Evolutionary conservation across 208 protist genomes (phyloP), one percentile per base, ranked within the genome.

Genomic region (Crithidia thermophila): DNA sequence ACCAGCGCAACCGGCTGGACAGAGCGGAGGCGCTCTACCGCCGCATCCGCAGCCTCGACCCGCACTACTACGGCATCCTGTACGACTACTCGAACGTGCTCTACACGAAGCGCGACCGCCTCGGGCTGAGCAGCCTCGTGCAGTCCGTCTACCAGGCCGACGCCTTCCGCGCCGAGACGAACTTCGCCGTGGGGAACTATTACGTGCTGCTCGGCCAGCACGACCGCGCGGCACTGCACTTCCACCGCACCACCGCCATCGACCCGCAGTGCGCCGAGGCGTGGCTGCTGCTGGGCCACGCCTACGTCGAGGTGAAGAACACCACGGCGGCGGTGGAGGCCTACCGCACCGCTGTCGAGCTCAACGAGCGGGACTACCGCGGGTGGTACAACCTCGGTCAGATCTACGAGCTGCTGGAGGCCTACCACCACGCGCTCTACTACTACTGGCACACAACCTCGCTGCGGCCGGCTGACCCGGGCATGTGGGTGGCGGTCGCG

Each of bases 121-220:
- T 95, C 23, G 70, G 73, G n/a, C 69, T 99, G 20, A 88, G 79
- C 67, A 82, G 81, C 56, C 79, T 99, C 28, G 98, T 97, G 3
- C 97, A 99, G 67, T 79, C 85, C 27, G 90, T 93, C 34, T 90
- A 94, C 63, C 74, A 91, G 13, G 89, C 91, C 20, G 97, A 99
- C 60, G 94, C 97, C 40, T 99, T 98, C 75, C 74, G 95, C 18
- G 92, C 97, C 3, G 97, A 99, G 71, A 98, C 93, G 37, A 98
- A 98, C 85, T 99, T 97, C 60, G 91, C 99, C 21, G 88, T 99
- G 57, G 98, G 98, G 23, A 99, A 99, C 85, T 99, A 98, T 76
- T 99, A 99, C 78, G 90, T 90, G 33, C 70, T 98, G n/a, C 82
- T 96, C 59, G 65, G 82, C 8, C 88, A 98, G 45, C 98, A 99